Conservation (phyloP, 2,329 filamentous ascomycete genomes). For the Paradendryphiella salina region DNA sequence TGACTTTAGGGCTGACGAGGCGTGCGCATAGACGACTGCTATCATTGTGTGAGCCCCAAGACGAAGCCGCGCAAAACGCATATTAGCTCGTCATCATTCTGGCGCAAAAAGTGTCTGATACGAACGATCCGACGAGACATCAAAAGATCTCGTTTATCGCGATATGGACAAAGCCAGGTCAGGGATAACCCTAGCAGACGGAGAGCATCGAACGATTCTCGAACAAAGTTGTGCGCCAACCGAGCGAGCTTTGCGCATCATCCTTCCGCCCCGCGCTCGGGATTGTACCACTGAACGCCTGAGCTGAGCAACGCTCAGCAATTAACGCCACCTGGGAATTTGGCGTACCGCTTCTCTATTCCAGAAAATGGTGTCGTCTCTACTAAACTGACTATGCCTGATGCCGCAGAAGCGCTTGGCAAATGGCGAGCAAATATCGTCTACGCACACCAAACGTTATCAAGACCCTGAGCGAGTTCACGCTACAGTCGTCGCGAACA, state of each 20-base stretch:
- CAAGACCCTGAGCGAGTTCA: conserved; percentile 7
- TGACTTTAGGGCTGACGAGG: conserved; percentile 20
- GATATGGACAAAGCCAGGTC: conserved; percentile 17
- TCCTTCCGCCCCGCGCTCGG: conserved; percentile 25
- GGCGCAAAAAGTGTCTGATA: neutral
- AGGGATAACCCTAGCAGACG: conserved; percentile 26
- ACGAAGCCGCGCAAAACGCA: neutral
- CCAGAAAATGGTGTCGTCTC: neutral
- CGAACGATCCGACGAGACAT: neutral
- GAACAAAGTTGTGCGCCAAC: conserved; percentile 30
- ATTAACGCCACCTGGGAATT: no score
- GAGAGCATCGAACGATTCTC: conserved; percentile 26
- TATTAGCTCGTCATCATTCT: neutral
- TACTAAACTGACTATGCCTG: neutral
- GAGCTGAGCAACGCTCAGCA: conserved; percentile 1
- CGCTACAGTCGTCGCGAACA: conserved; percentile 6
- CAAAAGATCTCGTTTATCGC: conserved; percentile 20
- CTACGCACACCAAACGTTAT: neutral
- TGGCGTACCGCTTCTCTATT: neutral
- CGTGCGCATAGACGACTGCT: conserved; percentile 5
- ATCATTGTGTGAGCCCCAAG: neutral
- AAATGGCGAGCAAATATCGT: no score
- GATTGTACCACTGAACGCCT: neutral
- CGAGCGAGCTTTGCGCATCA: conserved; percentile 23
- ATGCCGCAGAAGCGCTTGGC: no score